Evolutionary conservation across 306 rosid genomes (phyloP).

Genomic region (Acmispon strigosus): DNA sequence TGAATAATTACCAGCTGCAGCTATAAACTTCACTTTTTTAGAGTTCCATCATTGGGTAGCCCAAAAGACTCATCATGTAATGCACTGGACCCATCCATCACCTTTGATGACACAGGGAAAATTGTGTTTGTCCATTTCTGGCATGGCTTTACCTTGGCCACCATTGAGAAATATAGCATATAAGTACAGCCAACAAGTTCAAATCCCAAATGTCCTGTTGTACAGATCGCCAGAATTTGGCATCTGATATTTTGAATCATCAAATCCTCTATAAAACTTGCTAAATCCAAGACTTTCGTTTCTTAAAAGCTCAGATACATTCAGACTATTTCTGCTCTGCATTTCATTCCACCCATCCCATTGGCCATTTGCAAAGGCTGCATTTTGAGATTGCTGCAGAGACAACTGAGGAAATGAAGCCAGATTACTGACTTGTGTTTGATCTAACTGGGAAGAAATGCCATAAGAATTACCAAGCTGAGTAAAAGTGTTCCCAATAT

Average conservation of each 20-base stretch:
- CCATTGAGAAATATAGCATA: slow-evolving; percentile 15
- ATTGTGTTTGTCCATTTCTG: slow-evolving; percentile 27
- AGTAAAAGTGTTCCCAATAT: slow-evolving; percentile 51
- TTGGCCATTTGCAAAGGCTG: slow-evolving; percentile 58
- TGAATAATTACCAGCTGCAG: slow-evolving; percentile 41
- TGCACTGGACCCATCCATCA: slow-evolving; percentile 38
- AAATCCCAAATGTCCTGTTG: slow-evolving; percentile 84
- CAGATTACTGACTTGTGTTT: slow-evolving; percentile 55
- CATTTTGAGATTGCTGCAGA: slow-evolving; percentile 65
- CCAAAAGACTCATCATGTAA: slow-evolving; percentile 30
- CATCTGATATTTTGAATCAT: slow-evolving; percentile 75
- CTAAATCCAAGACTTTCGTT: slow-evolving; percentile 73
- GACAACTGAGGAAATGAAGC: slow-evolving; percentile 70
- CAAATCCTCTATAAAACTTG: slow-evolving; percentile 69
- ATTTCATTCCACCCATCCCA: slow-evolving; percentile 84
- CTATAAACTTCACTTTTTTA: slow-evolving; percentile 18
- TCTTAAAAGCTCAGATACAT: slow-evolving; percentile 68
- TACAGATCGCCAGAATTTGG: slow-evolving; percentile 70
- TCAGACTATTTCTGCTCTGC: slow-evolving; percentile 48
- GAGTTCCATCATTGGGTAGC: slow-evolving; percentile 37
- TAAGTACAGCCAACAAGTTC: slow-evolving; percentile 8
- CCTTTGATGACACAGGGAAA: slow-evolving; percentile 27
- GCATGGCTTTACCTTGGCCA: slow-evolving; percentile 18
- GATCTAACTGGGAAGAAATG: slow-evolving; percentile 66
- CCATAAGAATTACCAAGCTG: slow-evolving; percentile 70